Evolutionary conservation across 2,329 filamentous ascomycete species (phyloP), one percentile per base, ranked within the genome.

Genomic region (Microdochium trichocladiopsis): DNA sequence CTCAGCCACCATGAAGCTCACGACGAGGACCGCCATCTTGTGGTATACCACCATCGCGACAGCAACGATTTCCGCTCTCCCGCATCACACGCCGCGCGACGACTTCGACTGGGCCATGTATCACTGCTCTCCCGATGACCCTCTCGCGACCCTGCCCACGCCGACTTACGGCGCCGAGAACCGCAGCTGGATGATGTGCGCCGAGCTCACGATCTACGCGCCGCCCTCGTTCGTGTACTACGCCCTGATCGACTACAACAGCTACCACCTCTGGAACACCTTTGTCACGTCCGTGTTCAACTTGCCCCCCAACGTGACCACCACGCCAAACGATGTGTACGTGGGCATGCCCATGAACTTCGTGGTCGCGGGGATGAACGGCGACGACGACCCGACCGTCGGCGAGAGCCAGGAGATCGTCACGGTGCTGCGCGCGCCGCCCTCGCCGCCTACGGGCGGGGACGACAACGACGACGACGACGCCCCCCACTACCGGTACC

Each of bases 291-390:
- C 55, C 21, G 58, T 64, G 5, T 45, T 21, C 21, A 52, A 45
- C 1, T 47, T 63, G 4, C 59, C 63, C 1, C 23, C 54, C 14
- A 58, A 60, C 45, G 59, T 61, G 10, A 48, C 21, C 1, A n/a
- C 25, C 14, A 64, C 61, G 2, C 59, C 63, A 2, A 49, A 45
- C 2, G 59, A 60, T 28, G 53, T 60, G 22, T 61, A 61, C 49
- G 49, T 58, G 9, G 58, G 55, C 24, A 63, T 64, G 61, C 45
- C 53, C 18, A 64, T 64, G 62, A 49, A 25, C 2, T 59, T 66
- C 25, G 60, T 55, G 3, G 59, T 60, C 2, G 50, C 51, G 1
- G 63, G 63, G 1, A 49, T 66, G 3, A 23, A 61, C 11, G 54
- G 54, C 10, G 50, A 53, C 3, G 11, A 59, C 16, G 63, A 64